Evolutionary conservation across 2,329 filamentous ascomycete species (phyloP), one percentile per base, ranked within the genome.

Genomic region (Fusarium subtropicale): DNA sequence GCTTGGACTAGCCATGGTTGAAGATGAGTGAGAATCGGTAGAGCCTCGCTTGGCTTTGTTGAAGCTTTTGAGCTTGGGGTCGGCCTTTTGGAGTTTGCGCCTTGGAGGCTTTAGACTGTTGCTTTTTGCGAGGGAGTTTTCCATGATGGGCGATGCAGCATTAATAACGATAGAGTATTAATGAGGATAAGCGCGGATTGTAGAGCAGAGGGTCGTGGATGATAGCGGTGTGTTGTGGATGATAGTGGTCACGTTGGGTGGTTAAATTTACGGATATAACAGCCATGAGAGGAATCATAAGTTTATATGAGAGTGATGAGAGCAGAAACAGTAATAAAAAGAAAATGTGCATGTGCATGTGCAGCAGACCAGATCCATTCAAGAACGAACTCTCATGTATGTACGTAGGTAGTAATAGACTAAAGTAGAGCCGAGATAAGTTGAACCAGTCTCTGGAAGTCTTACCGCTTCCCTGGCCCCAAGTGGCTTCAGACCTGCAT

Each of bases 71-170:
- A 75, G 68, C 61, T 71, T 74, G 7, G 76, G 66, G 46, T 75
- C 75, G n/a, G 66, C 71, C 58, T 76, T 79, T 41, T 76, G 75
- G 18, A 79, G 71, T 60, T 72, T 79, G 59, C 74, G 71, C 53
- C 73, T 69, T 24, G 66, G 58, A 12, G 75, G 76, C 41, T 75
- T 77, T 48, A 75, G 52, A 41, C 64, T 72, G 11, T 71, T 66
- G 33, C 58, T 68, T 46, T 56, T 61, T 45, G 58, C 39, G 48
- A 58, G 59, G 16, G 57, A 31, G 31, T 34, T 64, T 36, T 67
- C 67, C 54, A 63, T 67, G 58, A 47, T 45, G 52, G 47, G 54
- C 31, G n/a, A 55, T 56, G 42, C 56, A 28, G 51, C 63, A 71
- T 69, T 64, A 54, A 50, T 55, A 45, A 54, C 53, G 48, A 42